Conservation (phyloP, 2,329 filamentous ascomycete genomes). For the Achaetomium macrosporum region DNA sequence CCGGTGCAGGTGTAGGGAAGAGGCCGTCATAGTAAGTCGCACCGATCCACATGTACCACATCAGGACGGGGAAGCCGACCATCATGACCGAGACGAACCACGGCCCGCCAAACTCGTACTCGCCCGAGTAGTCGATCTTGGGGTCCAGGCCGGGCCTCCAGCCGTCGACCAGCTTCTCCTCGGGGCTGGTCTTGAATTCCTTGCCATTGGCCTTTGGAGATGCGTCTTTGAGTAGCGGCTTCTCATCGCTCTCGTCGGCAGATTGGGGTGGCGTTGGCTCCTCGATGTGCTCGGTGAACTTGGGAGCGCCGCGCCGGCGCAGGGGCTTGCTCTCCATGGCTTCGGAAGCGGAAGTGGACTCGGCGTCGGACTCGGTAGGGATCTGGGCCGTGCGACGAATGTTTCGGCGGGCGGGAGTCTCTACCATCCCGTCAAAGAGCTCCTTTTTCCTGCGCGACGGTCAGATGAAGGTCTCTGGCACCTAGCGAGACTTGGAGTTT, state of each 20-base stretch:
- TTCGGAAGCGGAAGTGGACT: constrained; percentile 45
- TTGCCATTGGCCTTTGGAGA: constrained; percentile 30
- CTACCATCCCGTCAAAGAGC: constrained; percentile 56
- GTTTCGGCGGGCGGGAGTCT: constrained; percentile 46
- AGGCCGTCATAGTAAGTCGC: constrained; percentile 87
- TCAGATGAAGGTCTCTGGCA: background rate
- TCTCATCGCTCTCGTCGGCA: constrained; percentile 23
- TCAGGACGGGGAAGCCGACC: constrained; percentile 85
- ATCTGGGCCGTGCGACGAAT: constrained; percentile 47
- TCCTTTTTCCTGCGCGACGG: constrained; percentile 49
- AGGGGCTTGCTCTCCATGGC: constrained; percentile 31
- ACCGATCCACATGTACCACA: constrained; percentile 99
- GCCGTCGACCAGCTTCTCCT: constrained; percentile 44
- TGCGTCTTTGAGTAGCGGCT: constrained; percentile 10
- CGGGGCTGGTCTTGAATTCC: constrained; percentile 6
- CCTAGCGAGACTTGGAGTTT: too few relatives aligned
- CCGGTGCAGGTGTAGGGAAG: constrained; percentile 61
- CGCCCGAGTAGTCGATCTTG: constrained; percentile 57
- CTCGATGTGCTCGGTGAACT: constrained; percentile 46
- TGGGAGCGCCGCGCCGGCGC: constrained; percentile 43
- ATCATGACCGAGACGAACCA: constrained; percentile 78
- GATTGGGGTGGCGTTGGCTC: constrained; percentile 30
- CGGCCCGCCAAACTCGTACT: constrained; percentile 82
- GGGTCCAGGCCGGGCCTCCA: constrained; percentile 56
- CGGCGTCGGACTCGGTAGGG: constrained; percentile 43